These are phyloP conservation scores for Pugionium dolabratum DNA, from an alignment of 345 rosid genomes.

Conservation along the genomic window DNA sequence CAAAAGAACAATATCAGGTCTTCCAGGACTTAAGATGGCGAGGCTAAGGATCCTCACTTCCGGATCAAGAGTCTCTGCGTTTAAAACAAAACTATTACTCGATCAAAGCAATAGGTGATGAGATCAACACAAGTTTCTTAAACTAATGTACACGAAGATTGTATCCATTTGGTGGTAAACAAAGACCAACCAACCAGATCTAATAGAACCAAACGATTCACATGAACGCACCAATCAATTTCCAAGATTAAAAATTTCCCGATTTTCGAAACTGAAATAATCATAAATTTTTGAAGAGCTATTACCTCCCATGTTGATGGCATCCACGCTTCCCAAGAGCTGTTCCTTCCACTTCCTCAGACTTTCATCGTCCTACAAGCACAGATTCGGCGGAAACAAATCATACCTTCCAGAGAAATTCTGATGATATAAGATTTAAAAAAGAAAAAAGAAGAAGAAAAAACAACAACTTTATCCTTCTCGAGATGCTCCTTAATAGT, in stretches of 20 bases:
- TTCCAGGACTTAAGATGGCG: constrained; percentile 58
- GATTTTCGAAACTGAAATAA: background rate
- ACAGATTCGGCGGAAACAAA: background rate
- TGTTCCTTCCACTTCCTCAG: constrained; percentile 85
- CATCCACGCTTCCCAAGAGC: constrained; percentile 73
- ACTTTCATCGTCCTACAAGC: constrained; percentile 72
- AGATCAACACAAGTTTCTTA: too few relatives aligned
- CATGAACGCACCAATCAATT: too few relatives aligned
- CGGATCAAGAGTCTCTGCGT: constrained; percentile 78
- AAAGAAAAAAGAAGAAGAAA: background rate
- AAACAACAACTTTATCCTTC: constrained; percentile 57
- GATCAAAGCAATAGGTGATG: too few relatives aligned
- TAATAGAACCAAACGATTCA: too few relatives aligned
- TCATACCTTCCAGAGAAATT: background rate
- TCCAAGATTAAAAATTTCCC: too few relatives aligned
- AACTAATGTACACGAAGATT: too few relatives aligned
- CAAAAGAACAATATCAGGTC: constrained; percentile 59
- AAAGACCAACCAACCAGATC: too few relatives aligned
- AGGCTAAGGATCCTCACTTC: constrained; percentile 66
- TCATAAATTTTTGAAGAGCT: background rate
- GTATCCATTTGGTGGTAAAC: too few relatives aligned
- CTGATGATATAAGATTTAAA: background rate
- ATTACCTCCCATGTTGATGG: constrained; percentile 67
- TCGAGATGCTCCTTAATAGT: constrained; percentile 76
- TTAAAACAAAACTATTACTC: background rate